Percentiles rank a stretch among this genome's conserved stretches.
phyloP scores from a whole-genome alignment of 1,284 basidiomycete genomes.

The Exobasidium rhododendri region DNA sequence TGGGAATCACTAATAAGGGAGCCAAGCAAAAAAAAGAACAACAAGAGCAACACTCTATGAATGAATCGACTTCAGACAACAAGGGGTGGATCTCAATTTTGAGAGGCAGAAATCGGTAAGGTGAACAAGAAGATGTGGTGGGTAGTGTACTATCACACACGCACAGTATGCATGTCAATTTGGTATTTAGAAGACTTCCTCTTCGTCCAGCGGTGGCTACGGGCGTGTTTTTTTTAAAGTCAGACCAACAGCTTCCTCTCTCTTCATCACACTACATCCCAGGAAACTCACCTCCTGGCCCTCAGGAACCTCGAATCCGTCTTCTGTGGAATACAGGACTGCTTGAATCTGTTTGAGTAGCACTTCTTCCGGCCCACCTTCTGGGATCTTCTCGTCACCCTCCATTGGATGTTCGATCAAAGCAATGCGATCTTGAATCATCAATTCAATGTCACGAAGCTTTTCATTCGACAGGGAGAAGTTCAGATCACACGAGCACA shows the following conservation, averaged over 20 bases:
- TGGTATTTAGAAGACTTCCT: constrained; percentile 10
- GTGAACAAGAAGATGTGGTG: no score
- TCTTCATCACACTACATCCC: no score
- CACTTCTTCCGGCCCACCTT: constrained; percentile 60
- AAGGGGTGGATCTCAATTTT: no score
- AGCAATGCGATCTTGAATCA: constrained; percentile 62
- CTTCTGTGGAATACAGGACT: constrained; percentile 88
- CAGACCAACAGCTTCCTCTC: no score
- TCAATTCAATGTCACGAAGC: constrained; percentile 77
- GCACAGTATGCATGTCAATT: not conserved
- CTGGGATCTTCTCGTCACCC: constrained; percentile 58
- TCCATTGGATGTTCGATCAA: constrained; percentile 27
- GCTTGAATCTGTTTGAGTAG: constrained; percentile 81
- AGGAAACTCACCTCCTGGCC: constrained; percentile 26
- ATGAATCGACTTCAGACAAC: no score
- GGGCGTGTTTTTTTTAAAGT: no score
- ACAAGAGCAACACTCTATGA: no score
- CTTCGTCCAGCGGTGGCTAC: constrained; percentile 9
- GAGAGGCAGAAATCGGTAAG: no score
- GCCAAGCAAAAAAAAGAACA: no score
- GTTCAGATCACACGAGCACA: constrained; percentile 1
- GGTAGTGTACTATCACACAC: no score
- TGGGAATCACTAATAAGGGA: no score
- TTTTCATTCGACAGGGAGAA: not conserved
- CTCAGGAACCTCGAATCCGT: constrained; percentile 54